Evolutionary conservation across 176 grass and related monocot species (phyloP).

Genomic region (Rhynchospora tenuis): DNA sequence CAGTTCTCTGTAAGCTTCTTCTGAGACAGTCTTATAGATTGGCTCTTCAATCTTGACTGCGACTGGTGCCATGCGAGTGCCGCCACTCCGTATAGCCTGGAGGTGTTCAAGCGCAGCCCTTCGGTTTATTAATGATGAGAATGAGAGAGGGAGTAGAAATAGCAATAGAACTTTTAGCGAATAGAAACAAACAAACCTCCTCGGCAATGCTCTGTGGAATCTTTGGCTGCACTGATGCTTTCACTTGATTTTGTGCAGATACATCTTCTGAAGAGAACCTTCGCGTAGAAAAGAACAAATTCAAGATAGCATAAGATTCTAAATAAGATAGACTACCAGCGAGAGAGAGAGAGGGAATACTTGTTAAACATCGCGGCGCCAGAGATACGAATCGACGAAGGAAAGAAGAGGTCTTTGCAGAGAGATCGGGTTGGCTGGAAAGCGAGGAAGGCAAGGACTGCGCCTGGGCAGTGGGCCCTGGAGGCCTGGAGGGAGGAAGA

Average conservation of each 20-base stretch:
- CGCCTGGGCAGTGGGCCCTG: too few relatives aligned
- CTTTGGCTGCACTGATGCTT: constrained; percentile 74
- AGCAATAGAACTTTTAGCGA: too few relatives aligned
- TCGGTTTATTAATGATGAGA: too few relatives aligned
- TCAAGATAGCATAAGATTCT: not conserved
- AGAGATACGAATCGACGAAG: not conserved
- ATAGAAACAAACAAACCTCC: too few relatives aligned
- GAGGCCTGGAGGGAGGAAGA: too few relatives aligned
- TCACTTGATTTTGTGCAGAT: constrained; percentile 97
- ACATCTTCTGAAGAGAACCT: constrained; percentile 93
- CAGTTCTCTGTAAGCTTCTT: constrained; percentile 82
- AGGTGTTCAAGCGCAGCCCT: constrained; percentile 63
- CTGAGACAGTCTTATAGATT: constrained; percentile 80
- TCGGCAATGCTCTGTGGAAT: constrained; percentile 85
- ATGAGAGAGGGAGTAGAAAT: too few relatives aligned
- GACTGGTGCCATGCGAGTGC: constrained; percentile 27
- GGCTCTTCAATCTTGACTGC: constrained; percentile 70
- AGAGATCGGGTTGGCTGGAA: too few relatives aligned
- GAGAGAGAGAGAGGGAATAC: not conserved
- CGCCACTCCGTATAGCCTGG: constrained; percentile 32
- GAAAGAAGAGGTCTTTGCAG: not conserved
- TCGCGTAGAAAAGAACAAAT: not conserved
- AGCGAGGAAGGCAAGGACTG: too few relatives aligned
- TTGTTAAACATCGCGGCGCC: not conserved
- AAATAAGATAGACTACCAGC: not conserved